Conservation (phyloP, 2,329 filamentous ascomycete genomes). For the Mycogone perniciosa region DNA sequence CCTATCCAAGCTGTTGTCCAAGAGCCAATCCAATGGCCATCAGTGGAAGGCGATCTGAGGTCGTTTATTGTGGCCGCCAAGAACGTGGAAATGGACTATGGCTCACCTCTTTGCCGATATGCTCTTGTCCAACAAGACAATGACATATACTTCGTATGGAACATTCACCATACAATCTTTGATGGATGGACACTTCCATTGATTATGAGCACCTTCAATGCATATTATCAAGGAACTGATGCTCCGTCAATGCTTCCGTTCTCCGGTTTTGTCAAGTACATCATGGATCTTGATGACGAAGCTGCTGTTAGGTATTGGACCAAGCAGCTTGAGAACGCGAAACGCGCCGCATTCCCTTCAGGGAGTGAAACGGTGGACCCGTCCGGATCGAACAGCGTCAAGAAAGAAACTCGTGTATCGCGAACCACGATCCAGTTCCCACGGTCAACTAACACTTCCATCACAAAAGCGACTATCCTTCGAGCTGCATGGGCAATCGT, state of each 20-base stretch:
- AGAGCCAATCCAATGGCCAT: conserved; percentile 2
- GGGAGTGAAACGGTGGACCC: no score
- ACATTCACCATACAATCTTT: conserved; percentile 1
- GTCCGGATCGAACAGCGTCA: no score
- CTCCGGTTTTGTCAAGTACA: conserved; percentile 4
- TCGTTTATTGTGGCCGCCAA: conserved; percentile 3
- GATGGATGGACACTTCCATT: background rate
- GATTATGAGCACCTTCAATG: background rate
- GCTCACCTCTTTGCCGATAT: conserved; percentile 1
- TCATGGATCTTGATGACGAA: background rate
- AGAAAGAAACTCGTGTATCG: no score
- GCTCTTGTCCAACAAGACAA: background rate
- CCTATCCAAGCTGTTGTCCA: conserved; percentile 13
- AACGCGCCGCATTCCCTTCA: background rate
- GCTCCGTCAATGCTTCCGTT: conserved; percentile 1
- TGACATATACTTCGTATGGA: conserved; percentile 7
- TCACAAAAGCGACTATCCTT: conserved; percentile 7
- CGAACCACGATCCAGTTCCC: no score
- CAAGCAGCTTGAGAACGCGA: conserved; percentile 1
- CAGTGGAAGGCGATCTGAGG: background rate
- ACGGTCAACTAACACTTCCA: background rate
- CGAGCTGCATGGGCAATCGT: conserved; percentile 5
- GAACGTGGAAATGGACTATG: conserved; percentile 4
- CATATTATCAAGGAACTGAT: conserved; percentile 11
- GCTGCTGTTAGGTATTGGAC: background rate